Percentiles rank a stretch among this genome's conserved stretches.
These are phyloP conservation scores for Hymenoscyphus albidus DNA, from an alignment of 2,329 filamentous ascomycete genomes.

Conservation along the genomic window DNA sequence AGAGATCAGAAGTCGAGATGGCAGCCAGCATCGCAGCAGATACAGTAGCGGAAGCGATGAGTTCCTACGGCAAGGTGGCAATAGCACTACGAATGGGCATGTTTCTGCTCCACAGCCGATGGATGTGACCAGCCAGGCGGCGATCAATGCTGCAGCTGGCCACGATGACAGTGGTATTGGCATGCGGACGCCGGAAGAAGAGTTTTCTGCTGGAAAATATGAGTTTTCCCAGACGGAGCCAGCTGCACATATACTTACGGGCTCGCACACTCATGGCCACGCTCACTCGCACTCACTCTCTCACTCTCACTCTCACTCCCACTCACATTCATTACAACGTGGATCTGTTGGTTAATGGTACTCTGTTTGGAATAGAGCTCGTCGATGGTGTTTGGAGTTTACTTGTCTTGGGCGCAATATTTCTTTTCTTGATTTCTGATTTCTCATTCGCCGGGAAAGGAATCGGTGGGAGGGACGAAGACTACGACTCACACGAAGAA, in stretches of 20 bases:
- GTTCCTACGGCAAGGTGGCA: conserved; percentile 26
- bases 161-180: conserved; percentile 75
- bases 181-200: conserved; percentile 63
- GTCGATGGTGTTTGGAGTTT: conserved; percentile 11
- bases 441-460: conserved; percentile 6
- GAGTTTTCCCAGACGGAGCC: conserved; percentile 36
- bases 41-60: conserved; percentile 35
- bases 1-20: conserved; percentile 20
- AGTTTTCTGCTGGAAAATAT: conserved; percentile 59
- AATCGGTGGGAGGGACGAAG: conserved; percentile 19
- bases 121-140: conserved; percentile 42
- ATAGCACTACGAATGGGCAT: conserved; percentile 21
- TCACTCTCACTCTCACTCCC: background rate
- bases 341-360: conserved; percentile 19
- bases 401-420: conserved; percentile 10
- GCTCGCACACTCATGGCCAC: conserved; percentile 16
- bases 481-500: conserved; percentile 27
- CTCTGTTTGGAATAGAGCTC: background rate
- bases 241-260: conserved; percentile 20
- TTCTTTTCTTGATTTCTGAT: conserved; percentile 20
- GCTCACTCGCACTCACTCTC: background rate
- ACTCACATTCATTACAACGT: conserved; percentile 15
- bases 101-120: conserved; percentile 30
- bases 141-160: conserved; percentile 44
- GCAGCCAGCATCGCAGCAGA: conserved; percentile 28